Evolutionary conservation across 1,284 basidiomycete genomes (phyloP).

Genomic region (Chiua sp.): DNA sequence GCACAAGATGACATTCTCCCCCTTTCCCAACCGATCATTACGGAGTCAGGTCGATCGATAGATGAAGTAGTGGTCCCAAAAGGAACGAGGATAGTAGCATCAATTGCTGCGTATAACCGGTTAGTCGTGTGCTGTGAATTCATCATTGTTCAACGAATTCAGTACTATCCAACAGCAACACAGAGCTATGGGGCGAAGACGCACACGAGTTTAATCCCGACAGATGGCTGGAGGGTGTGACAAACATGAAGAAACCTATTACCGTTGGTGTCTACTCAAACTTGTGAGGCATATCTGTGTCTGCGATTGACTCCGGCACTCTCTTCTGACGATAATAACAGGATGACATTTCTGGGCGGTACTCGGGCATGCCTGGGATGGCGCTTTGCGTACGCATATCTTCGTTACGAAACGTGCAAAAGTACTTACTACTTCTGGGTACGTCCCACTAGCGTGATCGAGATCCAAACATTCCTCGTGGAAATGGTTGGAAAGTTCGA

Average conservation of each 20-base stretch:
- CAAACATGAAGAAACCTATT: conserved; percentile 39
- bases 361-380: conserved; percentile 51
- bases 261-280: conserved; percentile 56
- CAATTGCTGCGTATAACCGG: conserved; percentile 45
- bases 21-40: conserved; percentile 48
- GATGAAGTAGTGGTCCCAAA: conserved; percentile 41
- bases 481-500: conserved; percentile 55
- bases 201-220: conserved; percentile 56
- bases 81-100: conserved; percentile 39
- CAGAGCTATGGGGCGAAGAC: conserved; percentile 55
- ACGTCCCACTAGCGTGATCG: conserved; percentile 42
- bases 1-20: conserved; percentile 48
- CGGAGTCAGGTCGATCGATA: conserved; percentile 40
- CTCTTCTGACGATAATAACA: conserved; percentile 15
- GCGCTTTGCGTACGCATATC: conserved; percentile 46
- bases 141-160: background rate
- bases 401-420: background rate
- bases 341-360: conserved; percentile 52
- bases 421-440: background rate
- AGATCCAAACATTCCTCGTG: conserved; percentile 56
- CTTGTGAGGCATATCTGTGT: conserved; percentile 44
- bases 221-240: conserved; percentile 48
- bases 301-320: conserved; percentile 3
- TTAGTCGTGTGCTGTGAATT: conserved; percentile 6
- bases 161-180: conserved; percentile 36